Evolutionary conservation across 2,329 filamentous ascomycete species (phyloP), one percentile per base, ranked within the genome.

Genomic region (Xylaria sp.): DNA sequence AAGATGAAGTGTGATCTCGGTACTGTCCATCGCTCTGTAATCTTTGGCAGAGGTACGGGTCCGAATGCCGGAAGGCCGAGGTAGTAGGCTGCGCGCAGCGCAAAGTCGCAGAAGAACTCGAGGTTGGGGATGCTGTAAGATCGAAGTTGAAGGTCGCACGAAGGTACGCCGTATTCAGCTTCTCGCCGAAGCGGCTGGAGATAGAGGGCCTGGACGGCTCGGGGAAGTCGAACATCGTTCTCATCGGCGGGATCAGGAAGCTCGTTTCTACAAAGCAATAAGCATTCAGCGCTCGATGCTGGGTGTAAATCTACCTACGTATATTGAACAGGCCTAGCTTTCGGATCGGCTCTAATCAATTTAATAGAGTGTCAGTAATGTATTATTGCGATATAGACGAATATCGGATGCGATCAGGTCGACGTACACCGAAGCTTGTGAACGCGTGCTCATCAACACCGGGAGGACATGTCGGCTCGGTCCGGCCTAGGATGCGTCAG

Each of bases 41-140:
- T 92, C 60, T 90, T 87, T 1, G 95, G 95, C 17, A 99, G 81
- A 10, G 94, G 92, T 5, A 95, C 83, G 5, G 95, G 93, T 0
- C 95, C 95, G 47, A 86, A 90, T 2, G 93, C 93, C 9, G 93
- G 90, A 1, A 99, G 87, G 17, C 90, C 87, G 41, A 97, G 87
- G 79, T 94, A 99, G 80, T 98, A 99, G 58, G 95, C 95, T 3
- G 93, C 93, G 67, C 95, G 91, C 57, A 98, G 82, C 51, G 93
- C 93, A 75, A 99, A 98, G 79, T 99, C 95, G 77, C 90, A 85
- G 75, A 96, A 97, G 80, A 97, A 93, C 72, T 97, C 92, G 61
- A 99, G 87, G 69, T 96, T 95, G 62, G 93, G 92, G 35, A 93
- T 82, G 71, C 86, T 93, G 83, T 92, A 99, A 33, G 94, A 97